Evolutionary conservation across 345 rosid species (phyloP).

Genomic region (Lumnitzera racemosa): DNA sequence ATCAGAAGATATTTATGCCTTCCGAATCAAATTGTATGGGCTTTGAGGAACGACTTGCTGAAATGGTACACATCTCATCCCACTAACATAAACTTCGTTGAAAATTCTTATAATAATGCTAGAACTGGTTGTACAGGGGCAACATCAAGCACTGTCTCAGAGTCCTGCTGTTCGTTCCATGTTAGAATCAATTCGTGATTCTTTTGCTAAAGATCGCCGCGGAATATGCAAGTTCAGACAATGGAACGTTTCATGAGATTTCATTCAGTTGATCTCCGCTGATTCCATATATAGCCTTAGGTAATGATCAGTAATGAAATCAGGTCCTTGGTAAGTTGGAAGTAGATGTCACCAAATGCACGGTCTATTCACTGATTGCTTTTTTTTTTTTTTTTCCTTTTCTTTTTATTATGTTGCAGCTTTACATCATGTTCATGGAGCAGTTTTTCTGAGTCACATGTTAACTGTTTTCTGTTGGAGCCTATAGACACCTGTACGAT

Average conservation of each 20-base stretch:
- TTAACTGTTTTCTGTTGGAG: too few relatives aligned
- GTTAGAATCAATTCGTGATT: constrained; percentile 72
- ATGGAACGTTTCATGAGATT: constrained; percentile 35
- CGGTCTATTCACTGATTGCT: too few relatives aligned
- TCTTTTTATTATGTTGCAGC: too few relatives aligned
- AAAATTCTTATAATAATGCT: background rate
- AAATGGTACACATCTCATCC: constrained; percentile 44
- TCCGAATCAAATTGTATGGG: constrained; percentile 27
- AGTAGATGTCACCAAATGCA: too few relatives aligned
- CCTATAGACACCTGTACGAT: too few relatives aligned
- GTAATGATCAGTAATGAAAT: too few relatives aligned
- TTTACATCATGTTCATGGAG: too few relatives aligned
- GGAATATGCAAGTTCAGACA: constrained; percentile 84
- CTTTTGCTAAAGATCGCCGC: constrained; percentile 63
- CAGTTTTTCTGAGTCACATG: too few relatives aligned
- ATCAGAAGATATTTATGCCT: constrained; percentile 80
- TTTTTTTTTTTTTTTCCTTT: too few relatives aligned
- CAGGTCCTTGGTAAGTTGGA: too few relatives aligned
- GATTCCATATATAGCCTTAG: too few relatives aligned
- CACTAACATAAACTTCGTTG: background rate
- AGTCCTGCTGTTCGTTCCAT: constrained; percentile 48
- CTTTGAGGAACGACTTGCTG: constrained; percentile 66
- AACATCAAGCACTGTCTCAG: constrained; percentile 34
- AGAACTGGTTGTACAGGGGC: constrained; percentile 37
- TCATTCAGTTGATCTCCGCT: background rate